These are phyloP conservation scores for Pythium insidiosum DNA, from an alignment of 352 stramenopile species.

Conservation along the genomic window DNA sequence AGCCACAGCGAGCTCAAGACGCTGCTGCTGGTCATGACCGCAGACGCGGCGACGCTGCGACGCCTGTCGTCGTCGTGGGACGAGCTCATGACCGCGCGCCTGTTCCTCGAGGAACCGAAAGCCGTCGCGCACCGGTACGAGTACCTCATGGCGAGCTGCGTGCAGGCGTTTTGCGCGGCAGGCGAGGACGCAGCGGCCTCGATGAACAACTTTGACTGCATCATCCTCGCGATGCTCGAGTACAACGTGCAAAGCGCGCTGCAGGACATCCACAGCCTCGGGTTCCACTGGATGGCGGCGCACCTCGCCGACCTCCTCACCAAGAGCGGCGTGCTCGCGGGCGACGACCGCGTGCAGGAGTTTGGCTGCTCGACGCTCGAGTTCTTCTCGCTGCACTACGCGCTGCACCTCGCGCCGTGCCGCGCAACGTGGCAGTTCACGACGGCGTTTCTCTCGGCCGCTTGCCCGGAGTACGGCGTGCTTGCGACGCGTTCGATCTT, in stretches of 20 bases:
- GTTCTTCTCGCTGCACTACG: constrained; percentile 58
- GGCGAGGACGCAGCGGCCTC: constrained; percentile 15
- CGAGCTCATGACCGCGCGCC: constrained; percentile 72
- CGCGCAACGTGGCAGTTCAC: constrained; percentile 62
- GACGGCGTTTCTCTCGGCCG: constrained; percentile 49
- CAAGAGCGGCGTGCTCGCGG: constrained; percentile 38
- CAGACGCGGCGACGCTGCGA: constrained; percentile 36
- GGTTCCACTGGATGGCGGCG: constrained; percentile 70
- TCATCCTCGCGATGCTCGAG: constrained; percentile 70
- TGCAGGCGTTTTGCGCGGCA: constrained; percentile 33
- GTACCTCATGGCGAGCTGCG: constrained; percentile 75
- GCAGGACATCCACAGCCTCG: constrained; percentile 50
- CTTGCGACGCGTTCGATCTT: constrained; percentile 31
- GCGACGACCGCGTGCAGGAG: constrained; percentile 31
- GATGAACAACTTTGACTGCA: constrained; percentile 80
- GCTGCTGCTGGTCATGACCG: constrained; percentile 47
- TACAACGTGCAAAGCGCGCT: constrained; percentile 66
- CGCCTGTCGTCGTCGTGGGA: constrained; percentile 48
- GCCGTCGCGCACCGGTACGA: constrained; percentile 62
- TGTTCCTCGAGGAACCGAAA: constrained; percentile 74
- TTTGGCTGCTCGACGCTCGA: constrained; percentile 47
- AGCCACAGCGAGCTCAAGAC: constrained; percentile 32
- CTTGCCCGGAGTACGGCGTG: constrained; percentile 45
- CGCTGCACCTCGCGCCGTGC: constrained; percentile 49
- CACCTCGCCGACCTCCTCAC: constrained; percentile 57